Base-by-base conservation (phyloP, 768 basidiomycete genomes). In the Rhodotorula babjevae region DNA sequence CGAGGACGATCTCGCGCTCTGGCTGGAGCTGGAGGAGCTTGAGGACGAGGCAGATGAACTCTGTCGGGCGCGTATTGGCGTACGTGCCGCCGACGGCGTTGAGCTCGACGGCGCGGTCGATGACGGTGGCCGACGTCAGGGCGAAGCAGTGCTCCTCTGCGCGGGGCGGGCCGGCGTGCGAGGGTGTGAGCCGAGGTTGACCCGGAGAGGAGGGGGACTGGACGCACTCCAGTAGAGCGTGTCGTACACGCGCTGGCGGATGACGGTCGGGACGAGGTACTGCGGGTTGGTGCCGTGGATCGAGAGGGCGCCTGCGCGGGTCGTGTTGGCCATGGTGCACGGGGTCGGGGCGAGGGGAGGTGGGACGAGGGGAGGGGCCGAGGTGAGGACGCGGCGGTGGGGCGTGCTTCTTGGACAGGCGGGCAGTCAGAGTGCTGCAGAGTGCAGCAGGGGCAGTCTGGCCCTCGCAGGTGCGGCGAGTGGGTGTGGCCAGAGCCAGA, bases 21-120 rank as follows among this genome's bases (percentile, higher is more conserved):
- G 96, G 96, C 80, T 98, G 96, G 62, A 99, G 88, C 82, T 97
- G 95, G 57, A 99, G 85, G 63, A 99, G 85, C 81, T 99, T 99
- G 77, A 98, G 84, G 61, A 94, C 86, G 55, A 99, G 84, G 79
- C 90, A 94, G 61, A 98, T 83, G 82, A 95, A 99, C 79, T 93
- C 89, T 7, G 94, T 98, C 0, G 96, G 96, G 59, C 89, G 87
- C 77, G 96, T 92, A 81, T 97, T 97, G 72, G 89, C 90, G 82
- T 93, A 94, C 18, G 97, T 94, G 23, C 96, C 96, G 18, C 96
- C 96, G 68, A 98, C 88, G 70, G 83, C 86, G 47, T 86, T 86
- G 25, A 93, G 81, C 76, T 89, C 89, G 73, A 95, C 88, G 11
- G 94, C 90, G 78, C 90, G 91, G 82, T 99, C 94, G 75, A 98